Base-by-base conservation (phyloP, 495 filamentous ascomycete species). In the Apiosordaria backusii region DNA sequence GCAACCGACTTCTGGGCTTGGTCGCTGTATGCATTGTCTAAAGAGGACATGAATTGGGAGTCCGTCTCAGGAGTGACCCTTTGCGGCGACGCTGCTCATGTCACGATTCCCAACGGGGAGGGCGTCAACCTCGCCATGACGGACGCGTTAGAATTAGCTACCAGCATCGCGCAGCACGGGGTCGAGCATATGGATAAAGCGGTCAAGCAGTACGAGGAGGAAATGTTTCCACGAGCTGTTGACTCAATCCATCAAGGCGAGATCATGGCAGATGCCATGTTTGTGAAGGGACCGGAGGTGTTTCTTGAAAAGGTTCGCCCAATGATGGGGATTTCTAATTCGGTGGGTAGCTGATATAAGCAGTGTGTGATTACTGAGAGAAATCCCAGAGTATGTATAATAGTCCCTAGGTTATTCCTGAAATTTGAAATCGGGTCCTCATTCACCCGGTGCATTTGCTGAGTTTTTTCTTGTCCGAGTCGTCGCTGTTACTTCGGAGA, bases 31-130 rank as follows among this genome's bases (percentile, higher is more conserved):
- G 65, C 54, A 50, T 64, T 77, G 13, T 24, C 58, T 4, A 19
- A 68, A 16, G 64, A 73, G 4, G 59, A 64, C 18, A 19, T 72
- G 66, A 60, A 25, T 45, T 78, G 75, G 76, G 68, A 66, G 50
- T 59, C 64, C 24, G 72, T 72, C n/a, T 62, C 71, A n/a, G 77
- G 80, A 15, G 68, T 83, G 2, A 85, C 85, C 2, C 68, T 88
- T 0, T 70, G 86, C 23, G 87, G 87, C 4, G 87, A 90, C 74
- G 86, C 87, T 1, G 86, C 87, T 4, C 85, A 89, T 70, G 52
- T 79, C 3, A 29, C 70, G 19, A 63, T 71, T 4, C 66, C 75
- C 22, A 70, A 66, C 23, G 77, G 77, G 23, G 77, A 77, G 57
- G 77, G 77, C 9, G 74, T 79, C 0, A 77, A 77, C 58, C 50